These are phyloP conservation scores for Botrytis elliptica DNA, from an alignment of 2,329 filamentous ascomycete species.

Conservation along the genomic window DNA sequence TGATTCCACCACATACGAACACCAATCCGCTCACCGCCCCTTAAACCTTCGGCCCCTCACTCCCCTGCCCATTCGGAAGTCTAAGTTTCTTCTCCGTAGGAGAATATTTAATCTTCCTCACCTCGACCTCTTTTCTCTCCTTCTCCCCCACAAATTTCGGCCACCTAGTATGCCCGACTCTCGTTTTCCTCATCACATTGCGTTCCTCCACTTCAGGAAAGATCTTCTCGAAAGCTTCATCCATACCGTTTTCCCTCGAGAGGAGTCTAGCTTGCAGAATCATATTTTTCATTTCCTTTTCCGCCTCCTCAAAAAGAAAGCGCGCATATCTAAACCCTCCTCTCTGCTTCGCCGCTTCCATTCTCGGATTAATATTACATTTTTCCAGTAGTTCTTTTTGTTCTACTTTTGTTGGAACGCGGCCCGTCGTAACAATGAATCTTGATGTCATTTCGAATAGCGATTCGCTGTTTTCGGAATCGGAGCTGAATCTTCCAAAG, in stretches of 20 bases:
- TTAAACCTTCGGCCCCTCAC: background rate
- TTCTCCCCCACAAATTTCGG: background rate
- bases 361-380: background rate
- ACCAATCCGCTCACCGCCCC: background rate
- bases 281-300: background rate
- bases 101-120: background rate
- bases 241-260: background rate
- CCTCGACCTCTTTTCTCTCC: background rate
- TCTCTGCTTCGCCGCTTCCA: background rate
- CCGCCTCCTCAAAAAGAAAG: background rate
- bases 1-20: too few species aligned
- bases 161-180: constrained; percentile 2
- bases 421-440: background rate
- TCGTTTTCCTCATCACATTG: background rate
- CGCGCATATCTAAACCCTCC: background rate
- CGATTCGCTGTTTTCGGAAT: background rate
- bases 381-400: background rate
- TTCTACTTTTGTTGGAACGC: background rate
- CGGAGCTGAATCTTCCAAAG: background rate
- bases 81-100: background rate
- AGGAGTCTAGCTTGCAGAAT: background rate
- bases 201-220: background rate
- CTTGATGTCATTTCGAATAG: background rate
- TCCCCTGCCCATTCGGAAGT: background rate
- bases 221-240: background rate